Conservation (phyloP, 345 rosid species). For the Eucalyptus erythrocorys region DNA sequence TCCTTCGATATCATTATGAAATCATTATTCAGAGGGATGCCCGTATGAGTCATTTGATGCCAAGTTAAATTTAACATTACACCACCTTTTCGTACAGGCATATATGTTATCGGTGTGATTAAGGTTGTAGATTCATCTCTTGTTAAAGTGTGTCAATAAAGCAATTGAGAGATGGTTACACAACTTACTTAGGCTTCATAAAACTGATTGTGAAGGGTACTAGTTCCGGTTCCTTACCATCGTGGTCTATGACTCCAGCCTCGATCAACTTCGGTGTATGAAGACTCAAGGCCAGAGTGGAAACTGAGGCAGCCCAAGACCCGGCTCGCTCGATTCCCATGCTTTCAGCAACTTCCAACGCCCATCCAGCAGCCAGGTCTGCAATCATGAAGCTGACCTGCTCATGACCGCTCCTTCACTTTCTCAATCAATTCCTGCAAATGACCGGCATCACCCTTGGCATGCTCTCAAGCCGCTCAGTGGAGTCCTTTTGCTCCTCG, state of each 20-base stretch:
- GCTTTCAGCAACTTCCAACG: conserved; percentile 1
- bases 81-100: not conserved
- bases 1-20: too few relatives aligned
- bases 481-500: not conserved
- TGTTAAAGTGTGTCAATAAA: not conserved
- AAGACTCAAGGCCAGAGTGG: conserved; percentile 1
- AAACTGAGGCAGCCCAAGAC: not conserved
- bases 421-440: conserved; percentile 1
- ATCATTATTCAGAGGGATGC: too few relatives aligned
- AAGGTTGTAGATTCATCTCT: not conserved
- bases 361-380: conserved; percentile 4
- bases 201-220: not conserved
- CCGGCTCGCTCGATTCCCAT: not conserved
- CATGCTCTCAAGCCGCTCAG: not conserved
- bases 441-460: conserved; percentile 4
- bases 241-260: conserved; percentile 1
- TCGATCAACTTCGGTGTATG: not conserved
- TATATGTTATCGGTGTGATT: too few relatives aligned
- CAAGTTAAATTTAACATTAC: not conserved
- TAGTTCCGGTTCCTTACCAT: not conserved
- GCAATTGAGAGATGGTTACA: not conserved
- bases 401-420: not conserved
- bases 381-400: conserved; percentile 1
- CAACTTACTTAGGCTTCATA: not conserved
- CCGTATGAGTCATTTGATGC: too few relatives aligned